Evolutionary conservation across 306 rosid genomes (phyloP).

Genomic region (Inga leiocalycina): DNA sequence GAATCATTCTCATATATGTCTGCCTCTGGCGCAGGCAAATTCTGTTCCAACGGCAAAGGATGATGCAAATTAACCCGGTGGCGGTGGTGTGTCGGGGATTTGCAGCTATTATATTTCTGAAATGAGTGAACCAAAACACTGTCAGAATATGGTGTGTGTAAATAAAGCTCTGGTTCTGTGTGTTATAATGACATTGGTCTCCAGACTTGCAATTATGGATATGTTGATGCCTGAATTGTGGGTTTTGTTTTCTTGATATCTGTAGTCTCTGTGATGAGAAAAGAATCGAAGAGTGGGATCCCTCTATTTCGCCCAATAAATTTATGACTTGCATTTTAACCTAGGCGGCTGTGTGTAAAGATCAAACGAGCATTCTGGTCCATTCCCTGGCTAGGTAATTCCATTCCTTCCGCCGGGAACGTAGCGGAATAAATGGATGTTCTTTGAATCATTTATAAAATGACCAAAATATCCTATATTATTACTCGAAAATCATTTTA

Average conservation of each 20-base stretch:
- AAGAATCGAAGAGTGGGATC: neutral
- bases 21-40: slow-evolving; percentile 55
- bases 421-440: neutral
- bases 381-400: too few species aligned
- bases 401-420: too few species aligned
- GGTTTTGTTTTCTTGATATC: neutral
- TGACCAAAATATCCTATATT: too few species aligned
- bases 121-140: slow-evolving; percentile 28
- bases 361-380: neutral
- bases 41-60: slow-evolving; percentile 70
- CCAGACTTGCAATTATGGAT: neutral
- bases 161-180: slow-evolving; percentile 36
- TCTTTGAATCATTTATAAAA: too few species aligned
- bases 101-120: slow-evolving; percentile 10
- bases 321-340: neutral
- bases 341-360: neutral
- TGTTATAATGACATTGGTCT: slow-evolving; percentile 15
- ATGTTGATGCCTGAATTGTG: neutral
- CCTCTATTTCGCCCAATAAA: neutral
- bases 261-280: neutral
- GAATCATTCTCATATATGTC: neutral
- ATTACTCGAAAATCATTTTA: too few species aligned
- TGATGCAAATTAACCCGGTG: slow-evolving; percentile 42
- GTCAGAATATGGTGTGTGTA: slow-evolving; percentile 21
- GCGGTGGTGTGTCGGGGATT: neutral